A percentile compares a stretch with the other conserved stretches of the same genome.
Evolutionary conservation across 2,329 filamentous ascomycete species (phyloP).

Genomic region (Exserohilum rostratum): DNA sequence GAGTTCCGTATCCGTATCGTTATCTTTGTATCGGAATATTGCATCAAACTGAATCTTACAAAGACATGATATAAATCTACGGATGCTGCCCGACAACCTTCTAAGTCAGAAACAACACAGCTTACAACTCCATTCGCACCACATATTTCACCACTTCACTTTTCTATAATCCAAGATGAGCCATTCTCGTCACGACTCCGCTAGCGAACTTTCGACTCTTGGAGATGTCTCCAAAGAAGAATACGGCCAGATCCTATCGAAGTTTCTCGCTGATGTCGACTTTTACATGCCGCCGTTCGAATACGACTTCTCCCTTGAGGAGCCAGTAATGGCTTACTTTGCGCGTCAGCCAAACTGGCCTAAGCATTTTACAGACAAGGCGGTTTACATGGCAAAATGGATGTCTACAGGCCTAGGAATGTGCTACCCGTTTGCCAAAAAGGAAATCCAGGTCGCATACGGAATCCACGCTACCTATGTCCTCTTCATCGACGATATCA

Average conservation of each 20-base stretch:
- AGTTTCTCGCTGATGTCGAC: slow-evolving; percentile 15
- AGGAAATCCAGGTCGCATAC: slow-evolving; percentile 19
- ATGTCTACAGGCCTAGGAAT: slow-evolving; percentile 21
- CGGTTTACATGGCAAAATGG: slow-evolving; percentile 20
- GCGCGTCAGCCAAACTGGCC: slow-evolving; percentile 17
- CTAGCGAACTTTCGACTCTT: slow-evolving; percentile 9
- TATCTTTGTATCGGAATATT: not conserved
- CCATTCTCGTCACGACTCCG: slow-evolving; percentile 12
- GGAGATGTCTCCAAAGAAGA: slow-evolving; percentile 18
- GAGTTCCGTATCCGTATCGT: not conserved
- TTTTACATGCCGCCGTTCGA: slow-evolving; percentile 18
- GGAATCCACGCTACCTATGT: slow-evolving; percentile 21
- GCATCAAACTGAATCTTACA: no score
- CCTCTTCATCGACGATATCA: slow-evolving; percentile 21
- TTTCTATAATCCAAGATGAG: not conserved
- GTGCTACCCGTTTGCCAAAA: slow-evolving; percentile 19
- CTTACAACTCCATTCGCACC: no score
- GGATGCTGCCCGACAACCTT: no score
- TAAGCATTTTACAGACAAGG: slow-evolving; percentile 12
- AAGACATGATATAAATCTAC: no score
- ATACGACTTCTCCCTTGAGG: slow-evolving; percentile 19
- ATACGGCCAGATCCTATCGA: slow-evolving; percentile 17
- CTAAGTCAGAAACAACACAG: no score
- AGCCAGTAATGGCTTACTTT: slow-evolving; percentile 15
- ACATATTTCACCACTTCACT: no score